Conservation (phyloP, 441 rosid species). For the Arabidopsis lyrata region DNA sequence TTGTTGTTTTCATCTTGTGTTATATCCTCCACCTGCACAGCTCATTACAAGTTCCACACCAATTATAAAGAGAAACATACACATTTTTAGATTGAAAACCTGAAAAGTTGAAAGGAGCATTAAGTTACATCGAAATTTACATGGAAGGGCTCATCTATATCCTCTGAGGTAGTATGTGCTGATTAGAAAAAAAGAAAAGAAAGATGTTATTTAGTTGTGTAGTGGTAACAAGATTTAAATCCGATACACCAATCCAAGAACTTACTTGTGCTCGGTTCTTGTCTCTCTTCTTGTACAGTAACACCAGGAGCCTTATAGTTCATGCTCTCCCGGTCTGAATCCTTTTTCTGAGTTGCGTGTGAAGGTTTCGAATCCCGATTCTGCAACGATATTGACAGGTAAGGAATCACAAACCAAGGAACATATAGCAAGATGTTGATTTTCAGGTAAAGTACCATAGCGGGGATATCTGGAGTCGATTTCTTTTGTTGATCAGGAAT, state of each 20-base stretch:
- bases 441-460: conserved; percentile 35
- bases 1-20: conserved; percentile 51
- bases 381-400: conserved; percentile 5
- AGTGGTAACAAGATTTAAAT: background rate
- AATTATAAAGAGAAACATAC: background rate
- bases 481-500: conserved; percentile 40
- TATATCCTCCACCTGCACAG: conserved; percentile 67
- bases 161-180: conserved; percentile 55
- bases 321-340: conserved; percentile 4
- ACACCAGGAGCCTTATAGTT: conserved; percentile 28
- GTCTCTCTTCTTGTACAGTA: conserved; percentile 38
- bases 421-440: conserved; percentile 25
- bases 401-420: conserved; percentile 20
- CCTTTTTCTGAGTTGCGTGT: conserved; percentile 27
- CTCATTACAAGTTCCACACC: conserved; percentile 14
- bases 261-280: conserved; percentile 49
- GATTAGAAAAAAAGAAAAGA: conserved; percentile 40
- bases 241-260: conserved; percentile 30
- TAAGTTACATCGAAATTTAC: conserved; percentile 56
- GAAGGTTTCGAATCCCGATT: conserved; percentile 35
- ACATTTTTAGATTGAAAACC: background rate
- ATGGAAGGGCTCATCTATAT: conserved; percentile 60
- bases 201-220: conserved; percentile 8
- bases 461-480: conserved; percentile 38
- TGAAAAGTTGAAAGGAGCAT: background rate